Conservation (phyloP, 2,329 filamentous ascomycete genomes). For the Diaporthe longicolla region DNA sequence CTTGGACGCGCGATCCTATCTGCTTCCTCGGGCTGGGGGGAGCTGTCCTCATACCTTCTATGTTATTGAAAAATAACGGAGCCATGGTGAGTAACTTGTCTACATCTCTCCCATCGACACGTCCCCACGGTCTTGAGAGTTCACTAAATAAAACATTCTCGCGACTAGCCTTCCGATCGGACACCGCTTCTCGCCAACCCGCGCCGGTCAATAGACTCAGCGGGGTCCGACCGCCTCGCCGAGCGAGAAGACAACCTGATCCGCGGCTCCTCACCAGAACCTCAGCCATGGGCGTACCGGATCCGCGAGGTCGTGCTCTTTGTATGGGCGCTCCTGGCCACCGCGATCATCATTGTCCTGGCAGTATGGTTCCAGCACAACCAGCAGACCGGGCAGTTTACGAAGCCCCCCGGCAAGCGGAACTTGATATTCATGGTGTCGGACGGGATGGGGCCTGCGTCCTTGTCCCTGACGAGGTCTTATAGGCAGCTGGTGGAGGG, state of each 20-base stretch:
- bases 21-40: constrained; percentile 16
- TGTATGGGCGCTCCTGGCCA: constrained; percentile 86
- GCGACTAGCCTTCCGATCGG: constrained; percentile 55
- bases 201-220: constrained; percentile 49
- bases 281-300: constrained; percentile 53
- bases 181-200: constrained; percentile 59
- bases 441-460: constrained; percentile 97
- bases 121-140: no score
- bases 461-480: constrained; percentile 86
- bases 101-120: not conserved
- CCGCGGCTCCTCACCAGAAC: constrained; percentile 44
- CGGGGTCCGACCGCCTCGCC: constrained; percentile 49
- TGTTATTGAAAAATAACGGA: not conserved
- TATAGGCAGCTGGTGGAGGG: constrained; percentile 84
- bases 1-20: not conserved
- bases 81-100: constrained; percentile 14
- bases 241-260: constrained; percentile 53
- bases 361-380: constrained; percentile 84
- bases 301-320: constrained; percentile 82
- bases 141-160: constrained; percentile 5
- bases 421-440: constrained; percentile 99
- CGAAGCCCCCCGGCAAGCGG: constrained; percentile 73
- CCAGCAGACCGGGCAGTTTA: constrained; percentile 60
- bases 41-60: constrained; percentile 2
- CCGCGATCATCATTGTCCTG: constrained; percentile 82